Evolutionary conservation across 495 filamentous ascomycete genomes (phyloP).

Genomic region (Letharia columbiana): DNA sequence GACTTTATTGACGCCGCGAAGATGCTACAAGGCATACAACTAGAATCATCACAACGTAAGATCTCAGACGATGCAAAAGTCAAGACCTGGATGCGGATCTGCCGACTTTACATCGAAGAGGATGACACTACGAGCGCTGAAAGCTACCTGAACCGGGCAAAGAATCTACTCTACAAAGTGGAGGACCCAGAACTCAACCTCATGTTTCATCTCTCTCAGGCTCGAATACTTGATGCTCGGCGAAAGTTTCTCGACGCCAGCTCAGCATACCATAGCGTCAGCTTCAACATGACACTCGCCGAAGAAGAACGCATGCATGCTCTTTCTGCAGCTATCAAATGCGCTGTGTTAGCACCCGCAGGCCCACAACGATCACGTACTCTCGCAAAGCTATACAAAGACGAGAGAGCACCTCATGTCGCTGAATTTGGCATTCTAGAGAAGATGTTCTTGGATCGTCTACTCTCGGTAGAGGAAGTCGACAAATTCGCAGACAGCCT

Average conservation of each 20-base stretch:
- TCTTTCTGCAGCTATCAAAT: slow-evolving; percentile 80
- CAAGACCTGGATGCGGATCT: slow-evolving; percentile 83
- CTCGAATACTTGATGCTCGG: slow-evolving; percentile 84
- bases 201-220: slow-evolving; percentile 83
- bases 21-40: slow-evolving; percentile 70
- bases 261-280: slow-evolving; percentile 78
- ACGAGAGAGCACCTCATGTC: slow-evolving; percentile 69
- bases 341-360: slow-evolving; percentile 88
- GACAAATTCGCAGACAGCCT: slow-evolving; percentile 73
- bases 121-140: slow-evolving; percentile 84
- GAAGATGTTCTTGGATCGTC: slow-evolving; percentile 92
- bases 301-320: slow-evolving; percentile 80
- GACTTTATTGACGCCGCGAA: slow-evolving; percentile 72
- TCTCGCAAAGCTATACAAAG: slow-evolving; percentile 82
- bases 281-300: slow-evolving; percentile 62
- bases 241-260: slow-evolving; percentile 86
- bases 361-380: slow-evolving; percentile 74
- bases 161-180: slow-evolving; percentile 77
- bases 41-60: slow-evolving; percentile 77
- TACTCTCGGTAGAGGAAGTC: slow-evolving; percentile 73
- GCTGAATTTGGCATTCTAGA: slow-evolving; percentile 84
- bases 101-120: slow-evolving; percentile 87
- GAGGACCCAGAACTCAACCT: slow-evolving; percentile 62
- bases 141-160: slow-evolving; percentile 82
- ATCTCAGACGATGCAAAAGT: slow-evolving; percentile 72